A percentile compares a stretch with the other conserved stretches of the same genome.
These are phyloP conservation scores for Climacium dendroides DNA, from an alignment of 225 moss, liverwort and hornwort species.

Conservation along the genomic window DNA sequence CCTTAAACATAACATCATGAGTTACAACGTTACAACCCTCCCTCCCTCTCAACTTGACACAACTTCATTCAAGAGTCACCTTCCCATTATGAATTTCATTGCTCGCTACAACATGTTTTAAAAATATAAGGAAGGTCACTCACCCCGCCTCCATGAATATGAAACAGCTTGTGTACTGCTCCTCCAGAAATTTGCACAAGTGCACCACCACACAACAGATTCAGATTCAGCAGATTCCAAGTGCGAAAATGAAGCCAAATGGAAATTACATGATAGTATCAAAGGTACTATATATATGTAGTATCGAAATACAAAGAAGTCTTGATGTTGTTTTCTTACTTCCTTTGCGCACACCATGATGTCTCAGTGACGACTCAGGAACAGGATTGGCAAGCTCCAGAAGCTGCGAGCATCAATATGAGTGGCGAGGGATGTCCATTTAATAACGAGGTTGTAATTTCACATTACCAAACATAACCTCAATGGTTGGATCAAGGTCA, in stretches of 20 bases:
- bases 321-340: constrained; percentile 9
- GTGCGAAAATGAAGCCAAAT: neutral
- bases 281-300: neutral
- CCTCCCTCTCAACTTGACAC: neutral
- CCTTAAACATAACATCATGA: neutral
- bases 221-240: neutral
- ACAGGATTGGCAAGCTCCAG: constrained; percentile 16
- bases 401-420: neutral
- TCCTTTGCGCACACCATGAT: constrained; percentile 12
- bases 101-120: neutral
- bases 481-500: neutral
- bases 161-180: constrained; percentile 29
- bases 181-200: neutral
- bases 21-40: neutral
- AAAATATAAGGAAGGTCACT: neutral
- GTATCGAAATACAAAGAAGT: neutral
- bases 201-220: constrained; percentile 8
- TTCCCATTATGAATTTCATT: neutral
- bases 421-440: neutral
- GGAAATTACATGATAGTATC: neutral
- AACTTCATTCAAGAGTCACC: neutral
- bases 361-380: constrained; percentile 17
- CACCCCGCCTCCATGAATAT: constrained; percentile 25
- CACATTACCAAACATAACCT: neutral
- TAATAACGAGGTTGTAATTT: neutral